Evolutionary conservation across 805 yeast genomes (phyloP).

Genomic region (Ogataea henricii): DNA sequence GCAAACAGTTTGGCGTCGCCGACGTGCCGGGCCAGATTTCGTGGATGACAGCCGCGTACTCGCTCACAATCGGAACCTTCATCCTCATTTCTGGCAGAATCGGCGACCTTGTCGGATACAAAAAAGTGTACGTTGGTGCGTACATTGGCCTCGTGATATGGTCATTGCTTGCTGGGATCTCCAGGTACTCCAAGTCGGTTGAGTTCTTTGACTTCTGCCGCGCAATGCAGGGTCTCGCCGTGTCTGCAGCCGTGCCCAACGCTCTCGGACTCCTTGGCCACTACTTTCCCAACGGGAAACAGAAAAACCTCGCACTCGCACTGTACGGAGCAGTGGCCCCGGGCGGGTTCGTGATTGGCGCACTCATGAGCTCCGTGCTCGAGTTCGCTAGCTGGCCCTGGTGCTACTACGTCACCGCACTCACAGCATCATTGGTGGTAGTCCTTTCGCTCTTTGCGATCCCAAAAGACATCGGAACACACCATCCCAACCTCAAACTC

Average conservation of each 20-base stretch:
- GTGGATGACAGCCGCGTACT: slow-evolving; percentile 75
- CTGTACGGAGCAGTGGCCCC: slow-evolving; percentile 65
- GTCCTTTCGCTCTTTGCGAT: slow-evolving; percentile 39
- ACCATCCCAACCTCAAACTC: slow-evolving; percentile 9
- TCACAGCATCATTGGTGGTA: slow-evolving; percentile 39
- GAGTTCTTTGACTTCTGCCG: slow-evolving; percentile 55
- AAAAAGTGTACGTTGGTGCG: slow-evolving; percentile 53
- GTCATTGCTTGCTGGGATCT: slow-evolving; percentile 61
- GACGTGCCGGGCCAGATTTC: slow-evolving; percentile 39
- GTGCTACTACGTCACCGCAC: slow-evolving; percentile 52
- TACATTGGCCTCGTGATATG: slow-evolving; percentile 57
- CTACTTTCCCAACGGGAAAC: slow-evolving; percentile 45
- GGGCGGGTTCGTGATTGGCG: slow-evolving; percentile 58
- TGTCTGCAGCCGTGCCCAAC: slow-evolving; percentile 60
- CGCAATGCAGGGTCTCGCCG: slow-evolving; percentile 66
- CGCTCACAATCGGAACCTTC: slow-evolving; percentile 72
- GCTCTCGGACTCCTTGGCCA: slow-evolving; percentile 58
- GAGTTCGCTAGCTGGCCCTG: slow-evolving; percentile 60
- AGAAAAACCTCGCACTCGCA: slow-evolving; percentile 58
- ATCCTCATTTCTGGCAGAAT: slow-evolving; percentile 67
- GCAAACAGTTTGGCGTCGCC: slow-evolving; percentile 30
- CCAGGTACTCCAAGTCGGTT: slow-evolving; percentile 50
- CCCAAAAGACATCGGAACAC: slow-evolving; percentile 35
- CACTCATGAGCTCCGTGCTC: slow-evolving; percentile 50
- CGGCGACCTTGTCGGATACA: slow-evolving; percentile 74